Evolutionary conservation across 2,329 filamentous ascomycete species (phyloP), one percentile per base, ranked within the genome.

Genomic region (Sporothrix luriei): DNA sequence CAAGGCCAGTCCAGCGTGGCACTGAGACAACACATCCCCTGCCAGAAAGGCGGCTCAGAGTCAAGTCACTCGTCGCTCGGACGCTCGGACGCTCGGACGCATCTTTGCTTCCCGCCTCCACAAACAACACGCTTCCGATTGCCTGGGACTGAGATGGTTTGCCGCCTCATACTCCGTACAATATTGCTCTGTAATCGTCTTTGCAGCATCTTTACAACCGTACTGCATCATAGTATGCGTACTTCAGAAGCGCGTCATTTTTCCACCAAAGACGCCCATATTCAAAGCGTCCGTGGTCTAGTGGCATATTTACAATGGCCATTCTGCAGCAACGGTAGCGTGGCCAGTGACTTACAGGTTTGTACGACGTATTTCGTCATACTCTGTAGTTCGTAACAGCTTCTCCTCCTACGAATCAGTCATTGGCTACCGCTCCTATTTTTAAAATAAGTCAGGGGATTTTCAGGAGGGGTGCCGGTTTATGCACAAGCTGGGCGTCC

Each of bases 371-470:
- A 33, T 33, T 33, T 33, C 33, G 33, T 33, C 33, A n/a, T n/a
- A n/a, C n/a, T n/a, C n/a, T n/a, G n/a, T n/a, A n/a, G n/a, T n/a
- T n/a, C n/a, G n/a, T n/a, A n/a, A n/a, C n/a, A n/a, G n/a, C 33
- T 33, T 33, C 9, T 33, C 40, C 40, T 4, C 40, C 43, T 49
- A 7, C 13, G 10, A 38, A 10, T 16, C 16, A 49, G 10, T 38
- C 4, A 65, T 38, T 51, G 46, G 46, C 46, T 51, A 11, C 46
- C 24, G 62, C 62, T 33, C 62, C 19, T 49, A 33, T 51, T 38
- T 65, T 65, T 65, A 65, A 65, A 51, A 38, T 65, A 65, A 65
- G 46, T 16, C 62, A 65, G 62, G 62, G 26, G 46, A 51, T 21
- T 29, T 38, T 65, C 62, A 65, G 62, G 62, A 38, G 62, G 43